Evolutionary conservation across 768 basidiomycete species (phyloP).

Genomic region (Lenzites betulinus): DNA sequence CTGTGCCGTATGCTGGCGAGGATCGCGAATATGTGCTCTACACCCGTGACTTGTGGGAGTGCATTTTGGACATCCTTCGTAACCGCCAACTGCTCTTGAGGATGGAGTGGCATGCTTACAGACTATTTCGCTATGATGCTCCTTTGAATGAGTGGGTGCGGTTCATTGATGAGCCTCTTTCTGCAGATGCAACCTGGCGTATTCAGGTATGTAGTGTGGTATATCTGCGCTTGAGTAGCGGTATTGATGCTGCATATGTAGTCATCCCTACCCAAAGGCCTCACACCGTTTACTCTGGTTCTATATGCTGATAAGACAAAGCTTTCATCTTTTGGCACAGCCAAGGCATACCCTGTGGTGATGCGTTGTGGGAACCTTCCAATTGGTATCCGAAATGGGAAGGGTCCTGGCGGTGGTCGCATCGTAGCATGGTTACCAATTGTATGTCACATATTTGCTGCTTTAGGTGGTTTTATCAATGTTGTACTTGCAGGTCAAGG

Average conservation of each 20-base stretch:
- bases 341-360: conserved; percentile 12
- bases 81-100: conserved; percentile 8
- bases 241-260: neutral
- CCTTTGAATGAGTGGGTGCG: conserved; percentile 1
- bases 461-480: neutral
- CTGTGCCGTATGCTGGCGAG: no score
- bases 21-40: conserved; percentile 2
- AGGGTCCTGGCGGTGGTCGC: conserved; percentile 3
- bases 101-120: conserved; percentile 16
- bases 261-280: neutral
- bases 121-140: conserved; percentile 14
- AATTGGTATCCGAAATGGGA: conserved; percentile 10
- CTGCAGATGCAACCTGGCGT: conserved; percentile 13
- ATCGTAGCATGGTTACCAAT: conserved; percentile 17
- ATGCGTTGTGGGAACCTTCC: conserved; percentile 4
- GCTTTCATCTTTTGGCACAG: neutral
- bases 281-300: neutral
- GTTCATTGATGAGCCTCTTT: conserved; percentile 22
- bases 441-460: neutral
- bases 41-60: conserved; percentile 14
- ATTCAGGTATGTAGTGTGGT: no score
- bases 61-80: conserved; percentile 8
- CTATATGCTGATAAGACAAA: conserved; percentile 16
- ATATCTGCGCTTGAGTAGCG: no score
- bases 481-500: neutral